phyloP scores from a whole-genome alignment of 306 rosid genomes.

The Rosa chinensis region DNA sequence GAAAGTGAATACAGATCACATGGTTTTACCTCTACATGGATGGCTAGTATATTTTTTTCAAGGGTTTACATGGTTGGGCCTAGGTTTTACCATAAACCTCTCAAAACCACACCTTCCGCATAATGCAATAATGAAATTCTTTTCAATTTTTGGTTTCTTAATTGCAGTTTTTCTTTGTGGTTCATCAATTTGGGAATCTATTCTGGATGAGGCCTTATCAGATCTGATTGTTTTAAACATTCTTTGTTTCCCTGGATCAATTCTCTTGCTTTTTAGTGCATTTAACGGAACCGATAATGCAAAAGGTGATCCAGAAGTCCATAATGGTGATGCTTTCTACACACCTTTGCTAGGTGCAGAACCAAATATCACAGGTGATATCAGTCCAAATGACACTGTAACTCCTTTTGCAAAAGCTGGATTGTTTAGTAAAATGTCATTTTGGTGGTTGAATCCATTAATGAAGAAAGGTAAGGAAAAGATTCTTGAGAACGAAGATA shows the following conservation, averaged over 20 bases:
- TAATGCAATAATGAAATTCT: not conserved
- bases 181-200: constrained; percentile 21
- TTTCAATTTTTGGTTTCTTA: constrained; percentile 9
- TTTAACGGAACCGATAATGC: constrained; percentile 5
- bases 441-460: constrained; percentile 39
- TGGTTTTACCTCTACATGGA: constrained; percentile 16
- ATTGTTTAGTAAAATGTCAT: constrained; percentile 17
- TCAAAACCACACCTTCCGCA: constrained; percentile 9
- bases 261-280: constrained; percentile 15
- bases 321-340: not conserved
- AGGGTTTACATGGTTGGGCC: constrained; percentile 30
- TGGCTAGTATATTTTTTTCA: constrained; percentile 24
- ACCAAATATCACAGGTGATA: not conserved
- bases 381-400: not conserved
- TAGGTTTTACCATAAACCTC: constrained; percentile 6
- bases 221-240: constrained; percentile 15
- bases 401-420: constrained; percentile 27
- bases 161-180: constrained; percentile 18
- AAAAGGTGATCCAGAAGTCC: constrained; percentile 4
- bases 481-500: constrained; percentile 19
- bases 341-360: constrained; percentile 10
- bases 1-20: constrained; percentile 6
- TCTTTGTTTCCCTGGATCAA: constrained; percentile 24
- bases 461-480: constrained; percentile 29
- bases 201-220: constrained; percentile 1